Evolutionary conservation across 2,329 filamentous ascomycete genomes (phyloP).

Genomic region (Ciborinia camelliae): DNA sequence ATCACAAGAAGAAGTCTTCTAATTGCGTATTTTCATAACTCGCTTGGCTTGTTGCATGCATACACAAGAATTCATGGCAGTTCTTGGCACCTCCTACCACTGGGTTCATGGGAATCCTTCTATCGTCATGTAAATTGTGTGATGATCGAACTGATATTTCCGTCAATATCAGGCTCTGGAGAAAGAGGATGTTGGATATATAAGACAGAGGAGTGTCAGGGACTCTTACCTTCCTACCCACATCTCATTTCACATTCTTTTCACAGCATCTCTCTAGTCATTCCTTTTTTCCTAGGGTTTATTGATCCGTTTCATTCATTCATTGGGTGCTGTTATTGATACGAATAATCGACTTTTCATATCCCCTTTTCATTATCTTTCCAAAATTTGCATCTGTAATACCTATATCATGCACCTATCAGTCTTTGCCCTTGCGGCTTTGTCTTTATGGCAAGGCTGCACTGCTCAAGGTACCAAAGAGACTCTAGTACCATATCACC

Average conservation of each 20-base stretch:
- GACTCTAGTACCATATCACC: conserved; percentile 17
- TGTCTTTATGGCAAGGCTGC: conserved; percentile 16
- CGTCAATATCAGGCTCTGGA: background rate
- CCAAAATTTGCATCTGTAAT: background rate
- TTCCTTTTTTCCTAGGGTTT: conserved; percentile 13
- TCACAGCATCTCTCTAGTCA: conserved; percentile 7
- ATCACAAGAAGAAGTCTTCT: background rate
- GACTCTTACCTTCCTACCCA: background rate
- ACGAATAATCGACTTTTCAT: background rate
- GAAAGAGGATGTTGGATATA: conserved; percentile 2
- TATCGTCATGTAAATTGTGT: background rate
- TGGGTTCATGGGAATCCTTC: conserved; percentile 11
- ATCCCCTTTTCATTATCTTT: background rate
- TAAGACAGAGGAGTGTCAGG: conserved; percentile 10
- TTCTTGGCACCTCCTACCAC: conserved; percentile 7
- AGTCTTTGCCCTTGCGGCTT: conserved; percentile 9
- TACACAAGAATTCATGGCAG: background rate
- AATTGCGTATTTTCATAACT: background rate
- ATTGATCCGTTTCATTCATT: conserved; percentile 20
- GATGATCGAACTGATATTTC: background rate
- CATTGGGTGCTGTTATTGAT: conserved; percentile 6
- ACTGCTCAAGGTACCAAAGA: conserved; percentile 5
- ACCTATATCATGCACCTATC: conserved; percentile 15
- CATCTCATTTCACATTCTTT: conserved; percentile 18
- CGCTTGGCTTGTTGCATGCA: background rate